Evolutionary conservation across 768 basidiomycete genomes (phyloP).

Genomic region (Crassisporium funariophilum): DNA sequence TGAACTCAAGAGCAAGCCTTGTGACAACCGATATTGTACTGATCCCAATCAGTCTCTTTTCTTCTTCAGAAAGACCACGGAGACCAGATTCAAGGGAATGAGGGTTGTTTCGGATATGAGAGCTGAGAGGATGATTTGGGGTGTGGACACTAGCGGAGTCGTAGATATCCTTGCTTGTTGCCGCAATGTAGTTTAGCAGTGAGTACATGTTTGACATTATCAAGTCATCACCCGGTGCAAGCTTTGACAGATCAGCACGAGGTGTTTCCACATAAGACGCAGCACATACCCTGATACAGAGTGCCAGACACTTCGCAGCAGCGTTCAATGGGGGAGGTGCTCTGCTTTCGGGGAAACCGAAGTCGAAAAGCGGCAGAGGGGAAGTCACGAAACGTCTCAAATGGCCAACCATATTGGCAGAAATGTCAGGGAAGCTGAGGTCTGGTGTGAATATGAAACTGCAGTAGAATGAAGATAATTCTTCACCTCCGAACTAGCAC

Average conservation of each 20-base stretch:
- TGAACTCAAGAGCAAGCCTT: slow-evolving; percentile 83
- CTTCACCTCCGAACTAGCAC: slow-evolving; percentile 84
- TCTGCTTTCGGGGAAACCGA: slow-evolving; percentile 75
- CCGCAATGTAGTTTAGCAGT: slow-evolving; percentile 87
- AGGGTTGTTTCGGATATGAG: slow-evolving; percentile 49
- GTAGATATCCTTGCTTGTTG: slow-evolving; percentile 75
- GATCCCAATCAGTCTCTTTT: slow-evolving; percentile 81
- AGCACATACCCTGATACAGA: slow-evolving; percentile 76
- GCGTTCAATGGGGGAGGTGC: slow-evolving; percentile 80
- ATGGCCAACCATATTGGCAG: slow-evolving; percentile 71
- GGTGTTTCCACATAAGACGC: neutral
- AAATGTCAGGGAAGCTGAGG: slow-evolving; percentile 78
- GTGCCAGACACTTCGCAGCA: slow-evolving; percentile 86
- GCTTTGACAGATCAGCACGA: slow-evolving; percentile 39
- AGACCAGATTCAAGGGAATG: slow-evolving; percentile 66
- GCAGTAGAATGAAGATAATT: slow-evolving; percentile 15
- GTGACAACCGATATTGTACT: slow-evolving; percentile 93
- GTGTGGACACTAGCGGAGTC: slow-evolving; percentile 51
- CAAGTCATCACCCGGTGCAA: slow-evolving; percentile 85
- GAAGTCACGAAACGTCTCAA: slow-evolving; percentile 88
- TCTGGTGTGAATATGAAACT: neutral
- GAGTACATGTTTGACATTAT: slow-evolving; percentile 97
- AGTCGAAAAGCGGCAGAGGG: slow-evolving; percentile 86
- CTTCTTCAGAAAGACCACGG: slow-evolving; percentile 75
- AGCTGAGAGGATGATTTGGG: slow-evolving; percentile 42